These are phyloP conservation scores for Leccinum obscurum DNA, from an alignment of 768 basidiomycete species.

Conservation along the genomic window DNA sequence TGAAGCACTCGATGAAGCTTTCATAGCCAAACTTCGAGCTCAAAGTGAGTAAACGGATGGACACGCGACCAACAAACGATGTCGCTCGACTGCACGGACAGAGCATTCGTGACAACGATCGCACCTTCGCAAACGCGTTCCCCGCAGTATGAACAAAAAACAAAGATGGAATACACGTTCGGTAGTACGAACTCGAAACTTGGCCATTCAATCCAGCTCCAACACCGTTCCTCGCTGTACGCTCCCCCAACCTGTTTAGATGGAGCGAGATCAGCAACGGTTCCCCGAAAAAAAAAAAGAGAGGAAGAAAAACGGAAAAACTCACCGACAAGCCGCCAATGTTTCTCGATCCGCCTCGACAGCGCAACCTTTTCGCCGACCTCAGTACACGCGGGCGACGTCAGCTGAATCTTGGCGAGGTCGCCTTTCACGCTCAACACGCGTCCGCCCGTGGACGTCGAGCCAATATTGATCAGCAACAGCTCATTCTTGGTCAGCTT, in stretches of 20 bases:
- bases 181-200: background rate
- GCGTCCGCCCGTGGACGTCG: slow-evolving; percentile 94
- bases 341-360: slow-evolving; percentile 93
- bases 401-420: slow-evolving; percentile 91
- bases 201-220: slow-evolving; percentile 63
- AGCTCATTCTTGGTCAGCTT: slow-evolving; percentile 92
- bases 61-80: background rate
- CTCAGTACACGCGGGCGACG: slow-evolving; percentile 94
- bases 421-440: slow-evolving; percentile 94
- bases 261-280: slow-evolving; percentile 1
- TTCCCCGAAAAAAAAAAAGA: background rate
- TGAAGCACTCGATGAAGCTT: too few relatives aligned
- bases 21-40: background rate
- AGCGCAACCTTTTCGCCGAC: slow-evolving; percentile 97
- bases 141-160: background rate
- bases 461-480: slow-evolving; percentile 96
- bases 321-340: slow-evolving; percentile 95
- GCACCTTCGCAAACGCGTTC: background rate
- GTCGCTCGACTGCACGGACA: too few relatives aligned
- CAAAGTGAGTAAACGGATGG: background rate
- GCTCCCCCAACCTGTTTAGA: slow-evolving; percentile 61
- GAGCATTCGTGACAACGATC: too few relatives aligned
- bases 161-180: background rate
- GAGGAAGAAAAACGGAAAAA: slow-evolving; percentile 13
- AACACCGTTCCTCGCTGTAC: slow-evolving; percentile 83